Percentiles rank a stretch among this genome's conserved stretches.
Conservation (phyloP, 1,284 basidiomycete genomes). For the Austroboletus novae-zelandiae region DNA sequence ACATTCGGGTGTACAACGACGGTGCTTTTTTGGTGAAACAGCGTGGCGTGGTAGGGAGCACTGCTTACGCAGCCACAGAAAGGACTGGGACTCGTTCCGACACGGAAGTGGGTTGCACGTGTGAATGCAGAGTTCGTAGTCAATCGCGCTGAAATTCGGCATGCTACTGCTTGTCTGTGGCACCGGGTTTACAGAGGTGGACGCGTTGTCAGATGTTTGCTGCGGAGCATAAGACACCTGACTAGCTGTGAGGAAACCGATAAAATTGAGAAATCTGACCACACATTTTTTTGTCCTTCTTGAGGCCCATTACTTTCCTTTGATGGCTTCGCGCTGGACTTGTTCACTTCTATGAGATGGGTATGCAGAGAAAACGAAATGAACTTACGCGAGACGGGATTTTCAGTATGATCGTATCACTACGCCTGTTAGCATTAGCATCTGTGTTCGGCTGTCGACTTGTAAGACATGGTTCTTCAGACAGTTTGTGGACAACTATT, state of each 20-base stretch:
- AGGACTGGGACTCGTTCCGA: constrained; percentile 31
- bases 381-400: constrained; percentile 25
- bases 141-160: neutral
- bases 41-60: constrained; percentile 27
- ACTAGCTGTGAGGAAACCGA: neutral
- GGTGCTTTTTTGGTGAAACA: constrained; percentile 25
- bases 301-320: constrained; percentile 4
- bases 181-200: constrained; percentile 3
- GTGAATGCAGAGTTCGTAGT: constrained; percentile 30
- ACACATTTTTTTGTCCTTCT: constrained; percentile 14
- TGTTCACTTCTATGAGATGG: constrained; percentile 7
- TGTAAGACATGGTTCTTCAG: constrained; percentile 9
- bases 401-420: constrained; percentile 24
- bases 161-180: constrained; percentile 2
- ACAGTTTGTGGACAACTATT: neutral
- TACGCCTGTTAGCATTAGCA: constrained; percentile 14
- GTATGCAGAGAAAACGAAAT: neutral
- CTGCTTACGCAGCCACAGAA: constrained; percentile 24
- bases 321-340: constrained; percentile 10
- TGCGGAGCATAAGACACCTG: constrained; percentile 1
- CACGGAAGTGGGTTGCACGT: constrained; percentile 25
- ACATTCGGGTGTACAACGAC: constrained; percentile 14
- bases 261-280: neutral
- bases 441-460: constrained; percentile 8
- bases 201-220: neutral